These are phyloP conservation scores for Zancudomyces culisetae DNA, from an alignment of 371 early-diverging fungal species.

Conservation along the genomic window DNA sequence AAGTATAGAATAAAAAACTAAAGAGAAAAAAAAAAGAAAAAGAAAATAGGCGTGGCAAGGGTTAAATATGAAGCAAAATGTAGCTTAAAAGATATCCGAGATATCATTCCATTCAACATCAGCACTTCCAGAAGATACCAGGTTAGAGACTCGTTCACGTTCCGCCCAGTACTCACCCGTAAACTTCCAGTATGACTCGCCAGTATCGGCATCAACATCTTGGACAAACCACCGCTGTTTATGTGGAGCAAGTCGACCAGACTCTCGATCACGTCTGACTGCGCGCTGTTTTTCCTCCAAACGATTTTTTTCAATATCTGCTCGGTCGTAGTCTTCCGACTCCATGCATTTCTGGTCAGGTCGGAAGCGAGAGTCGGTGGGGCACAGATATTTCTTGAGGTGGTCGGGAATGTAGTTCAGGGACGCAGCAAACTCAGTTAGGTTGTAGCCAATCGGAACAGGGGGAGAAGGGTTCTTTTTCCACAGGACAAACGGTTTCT, in stretches of 20 bases:
- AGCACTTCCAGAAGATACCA: neutral
- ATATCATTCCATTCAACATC: constrained; percentile 1
- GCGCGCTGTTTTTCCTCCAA: constrained; percentile 55
- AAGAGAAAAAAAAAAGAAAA: neutral
- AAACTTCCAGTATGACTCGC: constrained; percentile 42
- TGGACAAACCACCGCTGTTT: constrained; percentile 54
- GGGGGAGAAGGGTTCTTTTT: constrained; percentile 30
- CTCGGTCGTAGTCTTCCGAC: constrained; percentile 43
- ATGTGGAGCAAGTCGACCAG: constrained; percentile 27
- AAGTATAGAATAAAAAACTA: neutral
- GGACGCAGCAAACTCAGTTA: constrained; percentile 52
- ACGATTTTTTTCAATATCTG: constrained; percentile 39
- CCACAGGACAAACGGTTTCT: constrained; percentile 39
- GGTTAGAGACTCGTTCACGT: constrained; percentile 15
- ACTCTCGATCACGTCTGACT: constrained; percentile 29
- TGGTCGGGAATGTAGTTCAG: constrained; percentile 41
- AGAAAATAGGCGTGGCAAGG: neutral
- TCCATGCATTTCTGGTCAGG: constrained; percentile 63
- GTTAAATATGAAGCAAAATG: neutral
- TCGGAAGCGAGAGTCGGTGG: constrained; percentile 57
- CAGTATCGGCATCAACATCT: constrained; percentile 40
- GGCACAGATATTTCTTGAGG: constrained; percentile 35
- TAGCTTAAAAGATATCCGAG: constrained; percentile 15
- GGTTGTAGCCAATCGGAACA: constrained; percentile 36
- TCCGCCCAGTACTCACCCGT: constrained; percentile 39